Base-by-base conservation (phyloP, 2,329 filamentous ascomycete genomes). In the Alternaria panax region DNA sequence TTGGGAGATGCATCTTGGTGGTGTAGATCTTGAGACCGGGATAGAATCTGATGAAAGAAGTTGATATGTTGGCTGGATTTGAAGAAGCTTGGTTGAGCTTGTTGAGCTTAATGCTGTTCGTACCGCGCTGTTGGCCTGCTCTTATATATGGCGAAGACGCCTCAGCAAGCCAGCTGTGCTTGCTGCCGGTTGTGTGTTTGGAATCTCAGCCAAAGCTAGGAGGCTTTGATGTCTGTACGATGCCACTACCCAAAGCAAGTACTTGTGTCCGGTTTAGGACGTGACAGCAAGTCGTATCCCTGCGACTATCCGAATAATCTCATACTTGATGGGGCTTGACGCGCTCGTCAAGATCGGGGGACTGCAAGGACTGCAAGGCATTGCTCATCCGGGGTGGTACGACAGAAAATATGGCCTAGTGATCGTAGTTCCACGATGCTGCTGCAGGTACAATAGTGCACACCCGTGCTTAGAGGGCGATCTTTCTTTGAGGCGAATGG, bases 1-100 rank as follows among this genome's bases (percentile, higher is more conserved):
- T 51, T n/a, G 61, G 45, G 51, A 68, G 34, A 28, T 48, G 65
- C 72, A 75, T 73, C 3, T 18, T 61, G 40, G 18, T 6, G 34
- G 6, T 36, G 16, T 36, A 18, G n/a, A 28, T 34, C 41, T 38
- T 12, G 24, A 25, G 28, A 34, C 25, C 1, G 9, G 11, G 16
- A 7, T 40, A 25, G 22, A 30, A 42, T 25, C n/a, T 5, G 7
- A 20, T n/a, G 30, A 25, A 32, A 16, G 20, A 38, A n/a, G 11
- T 45, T 12, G 9, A 14, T 43, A 48, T 11, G 9, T 8, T n/a
- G 11, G 20, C 36, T 51, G 34, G 16, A 1, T 34, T 24, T 25
- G 30, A 16, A n/a, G 25, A 30, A 51, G 47, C 16, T 32, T 48
- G 27, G 5, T n/a, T 6, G 20, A 34, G 5, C 28, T 56, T 34